A percentile compares a stretch with the other conserved stretches of the same genome.
Conservation (phyloP, 306 rosid species). For the Cotoneaster glaucophyllus region DNA sequence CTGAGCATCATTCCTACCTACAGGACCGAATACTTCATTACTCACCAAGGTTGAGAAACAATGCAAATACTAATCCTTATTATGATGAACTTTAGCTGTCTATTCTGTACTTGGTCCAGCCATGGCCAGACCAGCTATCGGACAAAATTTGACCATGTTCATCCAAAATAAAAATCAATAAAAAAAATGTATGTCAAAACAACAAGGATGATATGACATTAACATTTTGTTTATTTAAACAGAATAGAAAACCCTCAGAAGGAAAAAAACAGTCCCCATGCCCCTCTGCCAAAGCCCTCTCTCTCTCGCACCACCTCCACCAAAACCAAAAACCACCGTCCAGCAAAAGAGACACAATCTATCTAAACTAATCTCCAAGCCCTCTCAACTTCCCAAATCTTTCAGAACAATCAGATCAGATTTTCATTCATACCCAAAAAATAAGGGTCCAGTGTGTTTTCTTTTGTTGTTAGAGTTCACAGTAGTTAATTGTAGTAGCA, state of each 20-base stretch:
- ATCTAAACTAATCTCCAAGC: background rate
- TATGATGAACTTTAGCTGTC: background rate
- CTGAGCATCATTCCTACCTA: conserved; percentile 98
- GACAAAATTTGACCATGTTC: background rate
- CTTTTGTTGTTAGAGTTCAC: background rate
- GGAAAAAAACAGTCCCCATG: background rate
- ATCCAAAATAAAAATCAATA: background rate
- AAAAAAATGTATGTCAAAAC: background rate
- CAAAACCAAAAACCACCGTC: background rate
- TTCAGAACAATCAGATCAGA: background rate
- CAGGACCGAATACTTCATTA: conserved; percentile 8
- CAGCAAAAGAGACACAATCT: background rate
- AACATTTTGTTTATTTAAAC: background rate
- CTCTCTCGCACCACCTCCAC: background rate
- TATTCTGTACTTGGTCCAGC: background rate
- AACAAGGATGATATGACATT: background rate
- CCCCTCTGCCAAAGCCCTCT: background rate
- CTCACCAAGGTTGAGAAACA: conserved; percentile 9
- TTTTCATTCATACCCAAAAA: background rate
- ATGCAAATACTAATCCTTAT: background rate
- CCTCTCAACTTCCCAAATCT: background rate
- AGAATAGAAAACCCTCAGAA: background rate
- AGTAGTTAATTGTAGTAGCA: background rate
- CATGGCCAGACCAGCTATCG: background rate
- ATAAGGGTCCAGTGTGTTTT: too few relatives aligned